These are phyloP conservation scores for Cyberlindnera misumaiensis DNA, from an alignment of 805 yeast species.

Conservation along the genomic window DNA sequence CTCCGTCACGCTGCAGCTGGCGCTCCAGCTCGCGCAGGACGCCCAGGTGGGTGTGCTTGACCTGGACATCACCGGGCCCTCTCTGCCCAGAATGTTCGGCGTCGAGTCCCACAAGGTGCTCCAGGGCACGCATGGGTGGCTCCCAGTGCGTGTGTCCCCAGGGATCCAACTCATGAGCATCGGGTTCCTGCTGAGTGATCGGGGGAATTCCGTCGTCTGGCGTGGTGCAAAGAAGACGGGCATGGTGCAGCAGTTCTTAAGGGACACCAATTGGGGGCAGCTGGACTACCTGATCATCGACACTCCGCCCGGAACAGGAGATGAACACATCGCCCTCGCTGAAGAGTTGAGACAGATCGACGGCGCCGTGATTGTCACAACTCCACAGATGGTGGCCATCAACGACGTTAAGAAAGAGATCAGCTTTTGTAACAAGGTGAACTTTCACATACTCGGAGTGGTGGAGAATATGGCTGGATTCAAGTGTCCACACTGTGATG, in stretches of 20 bases:
- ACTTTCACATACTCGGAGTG: constrained; percentile 72
- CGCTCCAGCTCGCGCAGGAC: constrained; percentile 69
- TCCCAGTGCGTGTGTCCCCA: constrained; percentile 57
- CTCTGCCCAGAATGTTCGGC: constrained; percentile 94
- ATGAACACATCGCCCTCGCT: constrained; percentile 95
- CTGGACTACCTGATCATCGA: constrained; percentile 77
- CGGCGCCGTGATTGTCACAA: constrained; percentile 92
- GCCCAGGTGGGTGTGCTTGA: constrained; percentile 87
- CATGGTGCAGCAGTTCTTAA: constrained; percentile 89
- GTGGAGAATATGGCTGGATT: constrained; percentile 97
- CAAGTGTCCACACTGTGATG: constrained; percentile 89
- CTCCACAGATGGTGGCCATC: constrained; percentile 90
- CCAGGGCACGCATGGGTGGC: constrained; percentile 84
- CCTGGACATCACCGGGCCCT: constrained; percentile 94
- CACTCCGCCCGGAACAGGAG: constrained; percentile 98
- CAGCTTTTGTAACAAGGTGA: constrained; percentile 84
- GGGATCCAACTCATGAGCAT: constrained; percentile 40
- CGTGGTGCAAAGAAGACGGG: constrained; percentile 98
- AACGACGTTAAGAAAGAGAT: constrained; percentile 94
- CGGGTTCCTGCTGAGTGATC: constrained; percentile 76
- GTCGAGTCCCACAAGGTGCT: constrained; percentile 72
- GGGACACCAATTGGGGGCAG: constrained; percentile 87
- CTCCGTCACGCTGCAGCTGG: constrained; percentile 90
- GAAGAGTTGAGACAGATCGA: constrained; percentile 76
- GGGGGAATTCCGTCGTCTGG: constrained; percentile 95